Evolutionary conservation across 1,139 yeast species (phyloP).

Genomic region (Taphrina betulina): DNA sequence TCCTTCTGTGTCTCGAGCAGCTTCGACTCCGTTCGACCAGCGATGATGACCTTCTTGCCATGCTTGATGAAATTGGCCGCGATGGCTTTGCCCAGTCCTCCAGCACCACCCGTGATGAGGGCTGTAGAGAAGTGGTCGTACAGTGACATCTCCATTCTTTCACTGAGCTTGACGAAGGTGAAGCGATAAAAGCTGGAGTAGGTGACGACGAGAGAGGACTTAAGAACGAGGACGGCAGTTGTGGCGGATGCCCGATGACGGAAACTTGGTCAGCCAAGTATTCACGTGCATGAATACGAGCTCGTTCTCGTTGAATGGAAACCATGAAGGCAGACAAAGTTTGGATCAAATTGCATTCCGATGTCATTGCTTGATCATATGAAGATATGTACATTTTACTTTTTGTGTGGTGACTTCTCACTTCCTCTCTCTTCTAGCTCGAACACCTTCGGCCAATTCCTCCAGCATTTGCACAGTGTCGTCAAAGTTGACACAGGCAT

Average conservation of each 20-base stretch:
- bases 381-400: not conserved
- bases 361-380: too few species aligned
- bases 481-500: conserved; percentile 92
- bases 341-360: too few species aligned
- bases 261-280: too few species aligned
- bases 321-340: too few species aligned
- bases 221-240: too few species aligned
- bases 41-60: conserved; percentile 26
- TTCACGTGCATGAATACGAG: too few species aligned
- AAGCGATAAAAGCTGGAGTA: not conserved
- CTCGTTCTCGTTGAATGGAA: too few species aligned
- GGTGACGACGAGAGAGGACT: too few species aligned
- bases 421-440: conserved; percentile 57
- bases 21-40: conserved; percentile 25
- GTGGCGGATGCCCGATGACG: too few species aligned
- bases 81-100: conserved; percentile 22
- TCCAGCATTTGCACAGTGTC: conserved; percentile 71
- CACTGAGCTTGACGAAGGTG: not conserved
- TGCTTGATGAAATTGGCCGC: conserved; percentile 15
- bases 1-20: conserved; percentile 18
- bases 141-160: not conserved
- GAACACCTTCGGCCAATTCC: conserved; percentile 73
- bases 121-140: conserved; percentile 10
- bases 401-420: not conserved
- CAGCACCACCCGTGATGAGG: conserved; percentile 25